Conservation (phyloP, 495 filamentous ascomycete genomes). For the Aspergillus panamensis region DNA sequence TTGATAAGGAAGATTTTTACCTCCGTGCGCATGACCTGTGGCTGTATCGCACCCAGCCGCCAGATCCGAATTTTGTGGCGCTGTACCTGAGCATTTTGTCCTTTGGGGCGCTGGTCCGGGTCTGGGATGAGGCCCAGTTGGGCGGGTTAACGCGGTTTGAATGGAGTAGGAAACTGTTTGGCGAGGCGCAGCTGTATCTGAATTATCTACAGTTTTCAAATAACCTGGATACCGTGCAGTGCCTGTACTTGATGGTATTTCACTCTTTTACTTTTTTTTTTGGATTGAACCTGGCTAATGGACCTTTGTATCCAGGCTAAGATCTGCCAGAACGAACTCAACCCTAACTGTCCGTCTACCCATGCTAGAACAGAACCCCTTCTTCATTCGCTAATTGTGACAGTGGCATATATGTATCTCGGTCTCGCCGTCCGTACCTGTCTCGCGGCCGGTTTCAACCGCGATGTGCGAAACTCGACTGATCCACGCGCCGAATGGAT, state of each 20-base stretch:
- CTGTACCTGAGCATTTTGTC: slow-evolving; percentile 41
- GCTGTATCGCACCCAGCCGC: slow-evolving; percentile 30
- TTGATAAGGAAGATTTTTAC: slow-evolving; percentile 40
- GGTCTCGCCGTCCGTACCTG: slow-evolving; percentile 41
- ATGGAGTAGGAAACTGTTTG: slow-evolving; percentile 44
- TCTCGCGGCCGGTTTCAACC: slow-evolving; percentile 41
- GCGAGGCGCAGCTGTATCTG: slow-evolving; percentile 38
- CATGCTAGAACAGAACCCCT: not conserved
- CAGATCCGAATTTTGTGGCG: slow-evolving; percentile 39
- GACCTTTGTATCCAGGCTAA: slow-evolving; percentile 27
- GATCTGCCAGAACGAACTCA: slow-evolving; percentile 44
- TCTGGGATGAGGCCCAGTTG: slow-evolving; percentile 38
- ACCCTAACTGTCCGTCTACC: slow-evolving; percentile 34
- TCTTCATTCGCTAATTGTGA: slow-evolving; percentile 2
- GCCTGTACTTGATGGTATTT: slow-evolving; percentile 41
- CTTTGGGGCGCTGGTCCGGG: slow-evolving; percentile 36
- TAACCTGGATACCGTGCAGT: slow-evolving; percentile 41
- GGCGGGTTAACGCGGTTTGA: slow-evolving; percentile 39
- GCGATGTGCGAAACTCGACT: slow-evolving; percentile 33
- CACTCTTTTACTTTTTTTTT: not conserved
- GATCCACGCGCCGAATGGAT: slow-evolving; percentile 39
- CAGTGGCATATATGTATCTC: slow-evolving; percentile 47
- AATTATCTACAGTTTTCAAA: slow-evolving; percentile 38
- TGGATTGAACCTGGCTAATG: not conserved
- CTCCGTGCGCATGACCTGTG: slow-evolving; percentile 38